Base-by-base conservation (phyloP, 176 grass and related monocot species). In the Ananas comosus region DNA sequence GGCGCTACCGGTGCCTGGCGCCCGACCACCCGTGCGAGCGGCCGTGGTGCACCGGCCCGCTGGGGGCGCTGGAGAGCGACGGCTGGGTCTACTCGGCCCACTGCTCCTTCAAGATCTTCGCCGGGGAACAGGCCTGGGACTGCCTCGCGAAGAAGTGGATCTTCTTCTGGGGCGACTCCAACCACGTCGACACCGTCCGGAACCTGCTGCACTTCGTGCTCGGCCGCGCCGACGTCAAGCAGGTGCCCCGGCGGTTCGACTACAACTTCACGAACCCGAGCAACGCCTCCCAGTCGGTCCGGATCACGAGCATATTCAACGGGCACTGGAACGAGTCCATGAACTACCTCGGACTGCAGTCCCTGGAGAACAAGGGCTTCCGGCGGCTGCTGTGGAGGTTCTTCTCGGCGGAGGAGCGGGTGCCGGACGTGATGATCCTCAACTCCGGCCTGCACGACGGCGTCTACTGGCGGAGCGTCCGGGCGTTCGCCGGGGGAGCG, bases 111-210 rank as follows among this genome's bases (percentile, higher is more conserved):
- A 84, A 47, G 68, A 75, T 99, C 80, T 99, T 93, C 51, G 65
- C 63, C 11, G 65, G 83, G 72, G 89, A 91, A 1, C 23, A 18
- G 12, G 84, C 94, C 10, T 99, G 94, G 94, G 78, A 61, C 73
- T 99, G 89, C 80, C 89, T 99, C 1, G 70, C 82, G 57, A 82
- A 82, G 66, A 93, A 86, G 72, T 99, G 94, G 94, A 77, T 99
- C 67, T 93, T 99, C 84, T 99, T 99, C 80, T 99, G 94, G 94
- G 94, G 94, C 28, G 94, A 99, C 56, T 99, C 94, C 65, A 99
- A 99, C 84, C 94, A 99, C 14, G 89, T 99, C 13, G 94, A 99
- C 77, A 99, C 94, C 63, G 88, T 99, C 67, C 74, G 89, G 2
- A 99, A 99, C 71, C 72, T 99, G 65, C 78, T 99, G 12, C 80